Percentiles rank a stretch among this genome's conserved stretches.
phyloP scores from a whole-genome alignment of 805 yeast species.

The Kluyveromyces aestuarii region DNA sequence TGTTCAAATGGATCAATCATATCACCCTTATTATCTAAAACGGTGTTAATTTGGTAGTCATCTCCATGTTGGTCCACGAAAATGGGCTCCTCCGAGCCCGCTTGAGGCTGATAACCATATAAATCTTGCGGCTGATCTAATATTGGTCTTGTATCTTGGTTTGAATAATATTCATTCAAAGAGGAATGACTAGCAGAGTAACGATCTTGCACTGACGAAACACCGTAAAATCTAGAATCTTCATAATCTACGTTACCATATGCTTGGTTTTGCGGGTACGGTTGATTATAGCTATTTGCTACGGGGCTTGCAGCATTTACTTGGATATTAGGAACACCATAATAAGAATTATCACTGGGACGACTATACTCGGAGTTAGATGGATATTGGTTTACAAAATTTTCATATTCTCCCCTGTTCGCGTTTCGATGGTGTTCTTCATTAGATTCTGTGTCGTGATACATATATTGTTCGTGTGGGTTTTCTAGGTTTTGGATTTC shows the following conservation, averaged over 20 bases:
- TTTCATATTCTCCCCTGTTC: conserved; percentile 8
- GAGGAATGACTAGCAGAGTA: conserved; percentile 5
- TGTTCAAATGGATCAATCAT: conserved; percentile 28
- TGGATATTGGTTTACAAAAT: conserved; percentile 15
- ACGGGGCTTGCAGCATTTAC: conserved; percentile 5
- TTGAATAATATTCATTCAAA: conserved; percentile 4
- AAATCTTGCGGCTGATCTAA: conserved; percentile 6
- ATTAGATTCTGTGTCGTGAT: neutral
- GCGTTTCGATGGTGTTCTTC: neutral
- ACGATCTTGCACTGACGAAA: conserved; percentile 5
- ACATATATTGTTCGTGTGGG: neutral
- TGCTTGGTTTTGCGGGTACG: neutral
- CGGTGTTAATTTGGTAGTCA: conserved; percentile 28
- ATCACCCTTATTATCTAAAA: conserved; percentile 25
- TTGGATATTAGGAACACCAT: conserved; percentile 20
- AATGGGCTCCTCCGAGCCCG: conserved; percentile 16
- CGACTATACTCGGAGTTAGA: neutral
- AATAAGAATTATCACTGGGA: conserved; percentile 2
- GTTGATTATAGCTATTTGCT: neutral
- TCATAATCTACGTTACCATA: conserved; percentile 14
- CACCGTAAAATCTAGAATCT: conserved; percentile 19
- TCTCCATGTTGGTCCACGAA: conserved; percentile 28
- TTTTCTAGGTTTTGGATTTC: neutral
- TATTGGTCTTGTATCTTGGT: conserved; percentile 17
- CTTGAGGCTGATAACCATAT: conserved; percentile 8